Base-by-base conservation (phyloP, 768 basidiomycete species). In the Daedalea quercina region DNA sequence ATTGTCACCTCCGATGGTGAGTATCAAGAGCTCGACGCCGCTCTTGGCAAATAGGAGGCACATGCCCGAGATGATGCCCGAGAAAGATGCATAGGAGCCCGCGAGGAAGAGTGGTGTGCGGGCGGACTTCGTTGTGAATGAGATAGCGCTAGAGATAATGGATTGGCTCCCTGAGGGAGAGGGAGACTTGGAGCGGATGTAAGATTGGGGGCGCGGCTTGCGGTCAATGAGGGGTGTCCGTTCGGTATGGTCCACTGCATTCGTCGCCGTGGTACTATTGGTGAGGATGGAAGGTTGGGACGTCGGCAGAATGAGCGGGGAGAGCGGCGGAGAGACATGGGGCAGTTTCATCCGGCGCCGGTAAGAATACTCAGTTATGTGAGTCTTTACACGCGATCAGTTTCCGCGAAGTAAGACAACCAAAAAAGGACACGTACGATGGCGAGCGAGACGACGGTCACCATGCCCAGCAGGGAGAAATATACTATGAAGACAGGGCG, bases 11-110 rank as follows among this genome's bases (percentile, higher is more conserved):
- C 76, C 69, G 23, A 92, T 57, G 0, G 91, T 92, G 31, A 94
- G 70, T 53, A 97, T 70, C 8, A 95, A 73, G 9, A 97, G 74
- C 68, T 95, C 92, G 11, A 94, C 89, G 2, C 90, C 93, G 54
- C 90, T 90, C 72, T 97, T 97, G 15, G 94, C 94, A 57, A 95
- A 90, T 15, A 97, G 75, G 23, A 97, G 72, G 64, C 91, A 95
- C 83, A 97, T 88, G 22, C 94, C 94, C 3, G 87, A 90, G 24
- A 95, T 73, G 20, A 90, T 92, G 0, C 94, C 94, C 3, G 89
- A 92, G 48, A 85, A 80, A 12, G 90, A 90, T 15, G 93, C 87
- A 66, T 90, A 97, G 1, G 90, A 88, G 44, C 93, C 75, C 11
- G 92, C 88, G 42, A 93, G 68, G 53, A 87, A 69, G 1, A 88